phyloP scores from a whole-genome alignment of 1,284 basidiomycete genomes.

The Phellinidium pouzarii region DNA sequence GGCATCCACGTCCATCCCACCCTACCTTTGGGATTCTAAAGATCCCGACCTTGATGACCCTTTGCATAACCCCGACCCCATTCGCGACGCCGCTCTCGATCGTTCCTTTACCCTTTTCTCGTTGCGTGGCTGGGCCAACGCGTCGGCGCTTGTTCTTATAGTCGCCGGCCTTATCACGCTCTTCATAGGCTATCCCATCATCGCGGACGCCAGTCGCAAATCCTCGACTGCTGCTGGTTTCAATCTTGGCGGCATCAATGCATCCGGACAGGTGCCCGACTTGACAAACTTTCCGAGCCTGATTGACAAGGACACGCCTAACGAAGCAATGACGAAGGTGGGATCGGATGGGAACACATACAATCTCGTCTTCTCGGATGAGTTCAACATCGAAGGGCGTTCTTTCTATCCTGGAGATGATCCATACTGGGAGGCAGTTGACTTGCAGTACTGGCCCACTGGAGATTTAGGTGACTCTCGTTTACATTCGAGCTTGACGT shows the following conservation, averaged over 20 bases:
- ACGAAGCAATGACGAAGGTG: slow-evolving; percentile 15
- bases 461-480: slow-evolving; percentile 31
- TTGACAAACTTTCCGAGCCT: slow-evolving; percentile 45
- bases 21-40: slow-evolving; percentile 63
- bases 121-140: slow-evolving; percentile 68
- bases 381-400: slow-evolving; percentile 46
- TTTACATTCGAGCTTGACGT: neutral
- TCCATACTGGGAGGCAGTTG: slow-evolving; percentile 46
- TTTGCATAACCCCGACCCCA: slow-evolving; percentile 69
- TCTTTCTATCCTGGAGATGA: slow-evolving; percentile 44
- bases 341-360: slow-evolving; percentile 25
- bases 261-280: slow-evolving; percentile 61
- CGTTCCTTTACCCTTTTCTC: slow-evolving; percentile 59
- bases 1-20: slow-evolving; percentile 43
- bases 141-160: slow-evolving; percentile 51
- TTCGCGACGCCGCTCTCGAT: slow-evolving; percentile 49
- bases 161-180: slow-evolving; percentile 55
- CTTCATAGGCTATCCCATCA: slow-evolving; percentile 78
- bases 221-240: slow-evolving; percentile 38
- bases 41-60: slow-evolving; percentile 74
- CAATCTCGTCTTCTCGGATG: slow-evolving; percentile 46
- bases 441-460: slow-evolving; percentile 56
- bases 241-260: slow-evolving; percentile 76
- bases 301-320: slow-evolving; percentile 20
- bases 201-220: slow-evolving; percentile 41